Percentiles rank a stretch among this genome's conserved stretches.
phyloP scores from a whole-genome alignment of 2,329 filamentous ascomycete genomes.

The Aspergillus floridensis region DNA sequence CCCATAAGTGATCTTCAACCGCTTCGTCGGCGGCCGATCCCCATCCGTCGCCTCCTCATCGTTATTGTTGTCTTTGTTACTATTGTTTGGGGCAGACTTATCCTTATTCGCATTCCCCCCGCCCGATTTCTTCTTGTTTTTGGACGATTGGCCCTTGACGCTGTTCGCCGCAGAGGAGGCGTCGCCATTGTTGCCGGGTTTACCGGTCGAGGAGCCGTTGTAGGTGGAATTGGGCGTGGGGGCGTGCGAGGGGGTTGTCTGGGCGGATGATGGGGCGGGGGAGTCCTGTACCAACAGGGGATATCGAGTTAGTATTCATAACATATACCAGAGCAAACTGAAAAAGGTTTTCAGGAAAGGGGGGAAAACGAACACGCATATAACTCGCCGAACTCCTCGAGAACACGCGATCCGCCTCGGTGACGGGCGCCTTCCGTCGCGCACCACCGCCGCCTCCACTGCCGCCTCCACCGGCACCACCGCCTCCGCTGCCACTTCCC shows the following conservation, averaged over 20 bases:
- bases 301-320: no score
- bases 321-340: neutral
- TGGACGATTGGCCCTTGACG: conserved; percentile 35
- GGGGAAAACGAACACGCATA: conserved; percentile 37
- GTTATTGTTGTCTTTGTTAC: conserved; percentile 13
- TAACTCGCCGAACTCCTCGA: conserved; percentile 50
- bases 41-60: conserved; percentile 34
- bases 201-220: conserved; percentile 29
- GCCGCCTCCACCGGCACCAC: conserved; percentile 16
- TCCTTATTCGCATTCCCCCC: conserved; percentile 9
- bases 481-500: conserved; percentile 9
- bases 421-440: conserved; percentile 46
- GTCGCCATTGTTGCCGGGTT: conserved; percentile 26
- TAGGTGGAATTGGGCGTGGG: conserved; percentile 44
- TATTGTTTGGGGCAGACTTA: conserved; percentile 20
- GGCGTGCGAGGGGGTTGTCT: conserved; percentile 48
- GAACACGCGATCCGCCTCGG: conserved; percentile 49
- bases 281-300: conserved; percentile 28
- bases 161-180: conserved; percentile 26
- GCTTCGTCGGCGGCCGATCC: conserved; percentile 41
- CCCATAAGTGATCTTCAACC: conserved; percentile 48
- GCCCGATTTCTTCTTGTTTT: conserved; percentile 43
- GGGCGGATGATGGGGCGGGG: conserved; percentile 43
- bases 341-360: neutral
- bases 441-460: conserved; percentile 23